phyloP scores from a whole-genome alignment of 345 rosid genomes.

The Euphorbia peplus region DNA sequence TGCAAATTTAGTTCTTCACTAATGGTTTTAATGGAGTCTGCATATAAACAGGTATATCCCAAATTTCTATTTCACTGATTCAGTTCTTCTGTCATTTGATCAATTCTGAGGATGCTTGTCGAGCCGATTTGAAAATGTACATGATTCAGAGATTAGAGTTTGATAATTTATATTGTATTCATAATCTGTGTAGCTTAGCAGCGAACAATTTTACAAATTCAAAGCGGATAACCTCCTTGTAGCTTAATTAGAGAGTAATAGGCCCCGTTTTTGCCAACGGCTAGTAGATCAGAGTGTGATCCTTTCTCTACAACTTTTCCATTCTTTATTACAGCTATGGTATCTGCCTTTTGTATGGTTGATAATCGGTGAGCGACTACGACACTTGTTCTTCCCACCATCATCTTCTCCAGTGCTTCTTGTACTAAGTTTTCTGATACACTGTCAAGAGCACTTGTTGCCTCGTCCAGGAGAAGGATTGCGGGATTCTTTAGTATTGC shows the following conservation, averaged over 20 bases:
- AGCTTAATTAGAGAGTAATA: slow-evolving; percentile 12
- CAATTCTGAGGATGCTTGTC: no score
- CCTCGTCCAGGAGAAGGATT: slow-evolving; percentile 19
- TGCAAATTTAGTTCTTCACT: no score
- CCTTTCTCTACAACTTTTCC: slow-evolving; percentile 19
- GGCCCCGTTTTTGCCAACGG: slow-evolving; percentile 10
- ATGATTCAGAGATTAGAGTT: no score
- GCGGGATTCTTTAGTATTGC: slow-evolving; percentile 15
- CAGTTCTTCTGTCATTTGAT: no score
- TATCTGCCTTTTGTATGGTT: slow-evolving; percentile 17
- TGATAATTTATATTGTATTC: no score
- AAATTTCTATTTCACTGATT: neutral
- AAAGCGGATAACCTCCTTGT: slow-evolving; percentile 3
- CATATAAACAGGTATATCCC: neutral
- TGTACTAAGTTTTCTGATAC: slow-evolving; percentile 18
- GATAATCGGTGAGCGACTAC: slow-evolving; percentile 17
- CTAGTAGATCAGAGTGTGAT: slow-evolving; percentile 17
- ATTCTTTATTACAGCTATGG: slow-evolving; percentile 20
- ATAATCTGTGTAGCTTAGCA: no score
- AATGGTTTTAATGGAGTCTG: neutral
- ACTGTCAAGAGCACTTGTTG: slow-evolving; percentile 21
- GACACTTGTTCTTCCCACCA: slow-evolving; percentile 18
- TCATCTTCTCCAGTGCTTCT: slow-evolving; percentile 25
- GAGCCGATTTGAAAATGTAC: no score
- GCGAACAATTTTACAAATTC: neutral